A percentile compares a stretch with the other conserved stretches of the same genome.
Conservation (phyloP, 495 filamentous ascomycete genomes). For the Penicillium longicatenatum region DNA sequence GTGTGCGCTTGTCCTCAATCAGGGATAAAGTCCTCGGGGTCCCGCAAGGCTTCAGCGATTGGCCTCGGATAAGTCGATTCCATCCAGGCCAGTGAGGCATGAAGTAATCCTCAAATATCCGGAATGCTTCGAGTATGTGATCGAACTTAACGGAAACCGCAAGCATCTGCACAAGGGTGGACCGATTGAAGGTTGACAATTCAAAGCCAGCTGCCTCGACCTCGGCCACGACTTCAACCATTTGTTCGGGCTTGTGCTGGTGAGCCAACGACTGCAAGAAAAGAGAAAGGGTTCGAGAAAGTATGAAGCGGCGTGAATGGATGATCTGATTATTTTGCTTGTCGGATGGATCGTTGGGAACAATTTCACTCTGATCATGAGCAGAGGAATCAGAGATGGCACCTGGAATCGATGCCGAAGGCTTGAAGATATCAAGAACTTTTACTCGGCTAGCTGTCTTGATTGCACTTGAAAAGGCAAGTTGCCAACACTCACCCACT, state of each 20-base stretch:
- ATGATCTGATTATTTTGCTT: conserved; percentile 34
- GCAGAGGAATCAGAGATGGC: neutral
- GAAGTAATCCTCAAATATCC: conserved; percentile 67
- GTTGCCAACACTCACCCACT: conserved; percentile 66
- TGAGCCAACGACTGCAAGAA: conserved; percentile 61
- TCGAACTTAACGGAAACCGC: conserved; percentile 37
- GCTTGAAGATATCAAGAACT: conserved; percentile 19
- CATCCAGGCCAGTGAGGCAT: conserved; percentile 78
- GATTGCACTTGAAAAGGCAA: conserved; percentile 55
- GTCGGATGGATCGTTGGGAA: too few species aligned
- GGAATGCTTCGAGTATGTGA: conserved; percentile 58
- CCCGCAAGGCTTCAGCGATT: conserved; percentile 31
- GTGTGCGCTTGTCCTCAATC: conserved; percentile 24
- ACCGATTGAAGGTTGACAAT: conserved; percentile 60
- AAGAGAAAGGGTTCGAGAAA: conserved; percentile 56
- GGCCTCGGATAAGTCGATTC: conserved; percentile 42
- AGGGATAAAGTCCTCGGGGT: conserved; percentile 33
- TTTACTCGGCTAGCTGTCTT: conserved; percentile 36
- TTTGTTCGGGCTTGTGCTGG: conserved; percentile 45
- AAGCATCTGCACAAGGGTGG: conserved; percentile 51
- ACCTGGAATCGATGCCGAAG: neutral
- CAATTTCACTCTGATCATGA: neutral
- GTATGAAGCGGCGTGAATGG: conserved; percentile 56
- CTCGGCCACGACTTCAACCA: conserved; percentile 51
- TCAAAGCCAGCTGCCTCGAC: conserved; percentile 64